A percentile compares a stretch with the other conserved stretches of the same genome.
These are phyloP conservation scores for Aspergillus quadrilineatus DNA, from an alignment of 2,329 filamentous ascomycete species.

Conservation along the genomic window DNA sequence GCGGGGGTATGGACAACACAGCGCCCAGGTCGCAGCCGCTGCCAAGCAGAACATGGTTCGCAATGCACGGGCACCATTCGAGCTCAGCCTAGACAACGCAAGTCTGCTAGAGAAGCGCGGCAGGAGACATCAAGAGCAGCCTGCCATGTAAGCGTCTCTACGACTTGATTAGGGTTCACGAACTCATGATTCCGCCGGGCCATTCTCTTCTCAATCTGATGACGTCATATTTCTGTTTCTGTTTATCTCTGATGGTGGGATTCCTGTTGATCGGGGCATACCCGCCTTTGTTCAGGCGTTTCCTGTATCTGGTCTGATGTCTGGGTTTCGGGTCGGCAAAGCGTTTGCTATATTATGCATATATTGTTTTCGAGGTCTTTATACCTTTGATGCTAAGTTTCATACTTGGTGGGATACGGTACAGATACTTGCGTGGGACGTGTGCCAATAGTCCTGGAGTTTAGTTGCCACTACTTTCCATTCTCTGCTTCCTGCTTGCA, in stretches of 20 bases:
- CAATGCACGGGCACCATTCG: slow-evolving; percentile 78
- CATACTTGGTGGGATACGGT: slow-evolving; percentile 2
- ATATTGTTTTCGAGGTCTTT: slow-evolving; percentile 5
- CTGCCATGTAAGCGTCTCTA: slow-evolving; percentile 26
- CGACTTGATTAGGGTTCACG: slow-evolving; percentile 5
- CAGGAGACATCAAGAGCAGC: slow-evolving; percentile 38
- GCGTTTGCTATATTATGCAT: slow-evolving; percentile 24
- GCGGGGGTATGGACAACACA: slow-evolving; percentile 84
- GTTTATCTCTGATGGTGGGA: slow-evolving; percentile 7
- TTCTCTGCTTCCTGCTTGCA: slow-evolving; percentile 1
- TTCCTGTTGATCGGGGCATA: slow-evolving; percentile 10
- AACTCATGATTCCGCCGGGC: neutral
- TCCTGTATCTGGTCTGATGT: slow-evolving; percentile 8
- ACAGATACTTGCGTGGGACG: slow-evolving; percentile 4
- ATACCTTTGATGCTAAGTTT: neutral
- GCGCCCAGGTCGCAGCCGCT: slow-evolving; percentile 76
- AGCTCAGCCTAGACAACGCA: slow-evolving; percentile 86
- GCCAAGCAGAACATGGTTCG: slow-evolving; percentile 76
- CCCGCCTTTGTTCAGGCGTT: slow-evolving; percentile 11
- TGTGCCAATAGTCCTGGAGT: slow-evolving; percentile 11
- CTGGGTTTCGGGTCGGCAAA: slow-evolving; percentile 20
- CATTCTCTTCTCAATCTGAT: slow-evolving; percentile 6
- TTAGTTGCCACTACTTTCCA: neutral
- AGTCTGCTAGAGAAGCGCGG: slow-evolving; percentile 76
- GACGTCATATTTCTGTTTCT: slow-evolving; percentile 9